These are phyloP conservation scores for Drosera capensis DNA, from an alignment of 148 eudicot genomes.

Conservation along the genomic window DNA sequence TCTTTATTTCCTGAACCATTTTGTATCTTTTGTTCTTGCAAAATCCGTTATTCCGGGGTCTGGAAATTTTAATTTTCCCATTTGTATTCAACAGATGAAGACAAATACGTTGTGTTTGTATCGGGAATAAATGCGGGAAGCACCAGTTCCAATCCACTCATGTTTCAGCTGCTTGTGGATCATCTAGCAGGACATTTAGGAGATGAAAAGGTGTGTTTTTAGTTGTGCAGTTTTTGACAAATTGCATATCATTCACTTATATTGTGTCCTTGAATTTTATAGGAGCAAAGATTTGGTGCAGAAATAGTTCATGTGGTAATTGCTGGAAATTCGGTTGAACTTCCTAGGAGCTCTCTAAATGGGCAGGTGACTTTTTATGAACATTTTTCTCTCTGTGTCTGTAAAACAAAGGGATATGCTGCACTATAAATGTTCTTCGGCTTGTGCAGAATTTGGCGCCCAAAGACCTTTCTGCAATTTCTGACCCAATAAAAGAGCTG, in stretches of 20 bases:
- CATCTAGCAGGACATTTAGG: constrained; percentile 94
- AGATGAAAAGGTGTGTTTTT: constrained; percentile 57
- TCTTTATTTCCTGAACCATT: too few species aligned
- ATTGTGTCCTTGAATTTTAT: constrained; percentile 12
- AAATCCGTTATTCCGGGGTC: too few species aligned
- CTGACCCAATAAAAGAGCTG: constrained; percentile 77
- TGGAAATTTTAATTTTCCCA: too few species aligned
- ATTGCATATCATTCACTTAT: constrained; percentile 2
- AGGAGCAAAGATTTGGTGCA: constrained; percentile 82
- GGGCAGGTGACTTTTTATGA: constrained; percentile 48
- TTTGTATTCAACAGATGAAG: constrained; percentile 88
- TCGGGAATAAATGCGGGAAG: constrained; percentile 74
- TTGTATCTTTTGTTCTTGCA: too few species aligned
- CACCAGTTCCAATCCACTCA: constrained; percentile 64
- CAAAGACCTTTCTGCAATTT: constrained; percentile 66
- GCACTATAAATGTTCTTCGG: background rate
- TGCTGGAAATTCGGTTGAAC: constrained; percentile 83
- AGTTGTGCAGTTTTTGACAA: background rate
- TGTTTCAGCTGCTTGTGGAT: constrained; percentile 80
- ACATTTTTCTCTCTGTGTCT: background rate
- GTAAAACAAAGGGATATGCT: background rate
- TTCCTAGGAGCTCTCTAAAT: constrained; percentile 49
- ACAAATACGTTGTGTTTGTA: constrained; percentile 71
- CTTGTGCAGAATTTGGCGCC: constrained; percentile 64
- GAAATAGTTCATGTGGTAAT: constrained; percentile 84